A percentile compares a stretch with the other conserved stretches of the same genome.
Evolutionary conservation across 2,329 filamentous ascomycete genomes (phyloP).

Genomic region (Bipolaris sorokiniana): DNA sequence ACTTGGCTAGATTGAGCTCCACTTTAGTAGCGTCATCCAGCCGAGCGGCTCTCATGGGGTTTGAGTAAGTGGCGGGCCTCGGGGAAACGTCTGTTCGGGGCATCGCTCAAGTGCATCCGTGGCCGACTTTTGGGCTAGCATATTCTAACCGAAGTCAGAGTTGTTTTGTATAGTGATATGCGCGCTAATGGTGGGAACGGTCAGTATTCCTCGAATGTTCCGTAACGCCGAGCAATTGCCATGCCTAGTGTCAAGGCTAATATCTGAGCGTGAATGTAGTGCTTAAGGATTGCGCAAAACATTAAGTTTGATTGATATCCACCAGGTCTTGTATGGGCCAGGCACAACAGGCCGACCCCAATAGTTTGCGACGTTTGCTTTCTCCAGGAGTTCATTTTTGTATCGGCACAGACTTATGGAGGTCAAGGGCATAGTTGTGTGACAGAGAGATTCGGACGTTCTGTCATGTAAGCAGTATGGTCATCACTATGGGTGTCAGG

Average conservation of each 20-base stretch:
- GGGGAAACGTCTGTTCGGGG: conserved; percentile 7
- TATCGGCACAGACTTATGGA: background rate
- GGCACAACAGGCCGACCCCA: background rate
- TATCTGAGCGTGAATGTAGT: background rate
- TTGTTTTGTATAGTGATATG: background rate
- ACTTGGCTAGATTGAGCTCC: background rate
- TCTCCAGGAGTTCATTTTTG: background rate
- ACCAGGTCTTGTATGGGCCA: background rate
- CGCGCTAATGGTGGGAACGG: too few species aligned
- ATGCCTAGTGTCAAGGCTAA: background rate
- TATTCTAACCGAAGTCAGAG: background rate
- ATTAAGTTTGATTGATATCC: background rate
- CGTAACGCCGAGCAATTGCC: too few species aligned
- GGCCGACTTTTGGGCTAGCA: conserved; percentile 5
- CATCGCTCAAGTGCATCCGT: background rate
- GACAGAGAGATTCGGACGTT: too few species aligned
- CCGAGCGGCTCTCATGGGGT: background rate
- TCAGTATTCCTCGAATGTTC: too few species aligned
- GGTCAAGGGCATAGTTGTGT: too few species aligned
- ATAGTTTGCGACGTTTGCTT: background rate
- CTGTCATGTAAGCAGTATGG: too few species aligned
- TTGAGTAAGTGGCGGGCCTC: background rate
- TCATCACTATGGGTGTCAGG: too few species aligned
- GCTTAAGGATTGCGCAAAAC: background rate
- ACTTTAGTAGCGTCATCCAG: background rate